Evolutionary conservation across 768 basidiomycete genomes (phyloP), one percentile per base, ranked within the genome.

Genomic region (Calocera cornea): DNA sequence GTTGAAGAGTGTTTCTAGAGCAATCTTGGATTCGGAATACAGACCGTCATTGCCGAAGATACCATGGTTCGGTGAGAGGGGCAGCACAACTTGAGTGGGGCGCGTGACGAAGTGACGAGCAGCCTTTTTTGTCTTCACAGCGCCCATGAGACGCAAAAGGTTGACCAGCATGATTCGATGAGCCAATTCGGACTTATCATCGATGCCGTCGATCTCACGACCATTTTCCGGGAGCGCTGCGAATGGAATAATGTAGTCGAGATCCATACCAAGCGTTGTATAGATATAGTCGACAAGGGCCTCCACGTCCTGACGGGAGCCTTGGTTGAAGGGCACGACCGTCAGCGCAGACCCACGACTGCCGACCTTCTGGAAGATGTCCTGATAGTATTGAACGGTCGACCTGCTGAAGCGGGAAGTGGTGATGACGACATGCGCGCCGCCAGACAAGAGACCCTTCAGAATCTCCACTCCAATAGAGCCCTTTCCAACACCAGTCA

Each of bases 101-200:
- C 95, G 90, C 68, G 97, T 99, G 68, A 97, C 91, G 76, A 98
- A 95, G 70, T 94, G 88, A 64, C 93, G 88, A 72, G 87, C 94
- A 8, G 97, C 95, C 77, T 99, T 99, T 86, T 98, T 99, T 73
- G 82, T 86, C 84, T 99, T 99, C 76, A 99, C 92, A 1, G 93
- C 95, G 69, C 97, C 97, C 29, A 99, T 86, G 66, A 99, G 87
- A 33, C 97, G 92, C 29, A 98, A 86, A 29, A 98, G 83, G 77
- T 99, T 99, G 72, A 93, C 92, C 74, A 99, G 80, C 97, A 99
- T 98, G 81, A 98, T 94, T 66, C 97, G 88, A 75, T 99, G 97
- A 14, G 97, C 95, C 50, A 99, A 84, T 78, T 99, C 97, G 19
- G 95, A 98, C 74, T 88, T 89, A 79, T 99, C 97, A 76, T 99